Base-by-base conservation (phyloP, 1,284 basidiomycete species). In the Ustilago bromivora region DNA sequence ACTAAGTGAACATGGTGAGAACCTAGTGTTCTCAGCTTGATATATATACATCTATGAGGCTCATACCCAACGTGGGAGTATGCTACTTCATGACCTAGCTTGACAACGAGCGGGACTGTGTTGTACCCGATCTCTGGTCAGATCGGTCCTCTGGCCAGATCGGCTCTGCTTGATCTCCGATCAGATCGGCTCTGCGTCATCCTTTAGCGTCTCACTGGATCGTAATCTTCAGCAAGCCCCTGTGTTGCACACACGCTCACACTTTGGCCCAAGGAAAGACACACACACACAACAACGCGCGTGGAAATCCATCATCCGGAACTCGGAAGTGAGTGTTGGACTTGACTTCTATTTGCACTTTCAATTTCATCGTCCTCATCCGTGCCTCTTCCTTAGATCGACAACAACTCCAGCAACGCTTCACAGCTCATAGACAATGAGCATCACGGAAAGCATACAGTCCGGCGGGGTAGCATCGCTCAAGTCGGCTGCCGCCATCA, bases 361-460 rank as follows among this genome's bases (percentile, higher is more conserved):
- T 34, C 58, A 53, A 34, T 53, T 53, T 54, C 49, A 41, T 41
- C 40, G 17, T 41, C 40, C 40, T 40, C 40, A 49, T 28, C 17
- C 51, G 5, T 52, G 17, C 32, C 23, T 41, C 15, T 15, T 47
- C 36, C 43, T 35, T 32, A 55, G 34, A 23, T 55, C 35, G n/a
- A 55, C 7, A 28, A 51, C 49, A 2, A 31, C 11, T 46, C 43
- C 19, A 46, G n/a, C 8, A 17, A 19, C 17, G 31, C 31, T 34
- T 35, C 51, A 34, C 32, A 8, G 51, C 5, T 54, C 52, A 46
- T 35, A 35, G 32, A 28, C 23, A 4, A 76, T 76, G 68, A 76
- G 68, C 68, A 71, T 71, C 55, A 53, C 61, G 15, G 68, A 76
- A 38, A 65, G 12, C 19, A 61, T 63, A 59, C 58, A 60, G 28